Percentiles rank a stretch among this genome's conserved stretches.
phyloP scores from a whole-genome alignment of 768 basidiomycete species.

The Lactarius sanguifluus region DNA sequence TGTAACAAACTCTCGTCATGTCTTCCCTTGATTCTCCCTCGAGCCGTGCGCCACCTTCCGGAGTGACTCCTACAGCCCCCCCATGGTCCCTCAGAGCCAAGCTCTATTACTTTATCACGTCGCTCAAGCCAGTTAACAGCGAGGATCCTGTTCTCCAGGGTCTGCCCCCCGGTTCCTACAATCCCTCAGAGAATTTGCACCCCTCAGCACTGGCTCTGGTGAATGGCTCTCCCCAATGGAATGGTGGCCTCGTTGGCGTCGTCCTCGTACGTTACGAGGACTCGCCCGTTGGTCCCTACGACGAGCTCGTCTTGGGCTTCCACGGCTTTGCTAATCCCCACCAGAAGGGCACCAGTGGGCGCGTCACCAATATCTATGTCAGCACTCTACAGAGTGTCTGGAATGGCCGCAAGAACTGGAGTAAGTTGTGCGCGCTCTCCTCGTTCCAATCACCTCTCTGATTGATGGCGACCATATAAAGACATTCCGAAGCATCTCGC shows the following conservation, averaged over 20 bases:
- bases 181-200: conserved; percentile 21
- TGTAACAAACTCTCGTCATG: background rate
- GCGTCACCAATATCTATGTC: conserved; percentile 27
- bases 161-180: conserved; percentile 23
- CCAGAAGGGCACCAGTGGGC: background rate
- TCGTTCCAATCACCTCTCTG: background rate
- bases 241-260: conserved; percentile 8
- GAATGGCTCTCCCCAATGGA: conserved; percentile 16
- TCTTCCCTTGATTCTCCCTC: background rate
- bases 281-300: conserved; percentile 27
- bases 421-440: background rate
- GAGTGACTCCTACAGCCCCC: conserved; percentile 6
- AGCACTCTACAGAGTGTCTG: conserved; percentile 9
- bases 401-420: conserved; percentile 27
- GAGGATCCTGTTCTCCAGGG: conserved; percentile 23
- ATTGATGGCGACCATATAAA: background rate
- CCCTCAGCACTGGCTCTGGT: conserved; percentile 21
- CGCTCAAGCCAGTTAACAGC: conserved; percentile 15
- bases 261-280: conserved; percentile 19
- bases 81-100: conserved; percentile 23
- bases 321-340: conserved; percentile 10
- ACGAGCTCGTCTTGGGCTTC: conserved; percentile 16
- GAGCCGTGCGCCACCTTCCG: background rate
- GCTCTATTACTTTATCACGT: conserved; percentile 9
- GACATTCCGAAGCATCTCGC: conserved; percentile 26